Evolutionary conservation across 139 green algal genomes (phyloP), one percentile per base, ranked within the genome.

Genomic region (Chlamydomonas applanata): DNA sequence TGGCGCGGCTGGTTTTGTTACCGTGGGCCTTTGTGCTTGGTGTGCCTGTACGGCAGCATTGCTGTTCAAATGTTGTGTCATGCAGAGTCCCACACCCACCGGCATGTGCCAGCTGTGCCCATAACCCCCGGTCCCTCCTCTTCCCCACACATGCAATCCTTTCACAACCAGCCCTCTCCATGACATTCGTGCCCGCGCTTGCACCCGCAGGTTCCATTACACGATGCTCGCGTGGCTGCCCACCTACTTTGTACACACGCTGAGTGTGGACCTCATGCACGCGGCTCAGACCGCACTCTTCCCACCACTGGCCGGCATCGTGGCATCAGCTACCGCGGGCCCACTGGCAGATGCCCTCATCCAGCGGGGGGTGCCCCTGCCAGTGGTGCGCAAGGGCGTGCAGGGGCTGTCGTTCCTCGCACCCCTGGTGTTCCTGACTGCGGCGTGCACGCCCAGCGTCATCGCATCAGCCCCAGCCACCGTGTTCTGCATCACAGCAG

Each of bases 211-310:
- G 35, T 93, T 95, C 71, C 89, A 97, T 73, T 98, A 97, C 87
- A 92, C 89, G 22, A 92, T 99, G 83, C 82, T 97, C 68, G 92
- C 95, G 29, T 99, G 95, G 95, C 88, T 99, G 82, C 95, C 95
- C 36, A 97, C 92, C 7, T 99, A 97, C 84, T 98, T 97, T 72
- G 91, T 79, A 0, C 79, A 95, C 66, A 88, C 84, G 5, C 76
- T 98, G 22, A 64, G 49, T 4, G 80, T 97, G 16, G 82, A 93
- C 80, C 78, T 97, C 24, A 84, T 80, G 4, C 78, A 87, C 5
- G 93, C 93, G 54, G 76, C 73, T 1, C 87, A 91, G 80, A 87
- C 94, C 24, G 91, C 92, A 22, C 82, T 97, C 57, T 78, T 97
- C 57, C 94, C 94, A 5, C 93, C 93, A 0, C 77, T 96, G 14